These are phyloP conservation scores for Usnea hakonensis DNA, from an alignment of 495 filamentous ascomycete genomes.

Conservation along the genomic window DNA sequence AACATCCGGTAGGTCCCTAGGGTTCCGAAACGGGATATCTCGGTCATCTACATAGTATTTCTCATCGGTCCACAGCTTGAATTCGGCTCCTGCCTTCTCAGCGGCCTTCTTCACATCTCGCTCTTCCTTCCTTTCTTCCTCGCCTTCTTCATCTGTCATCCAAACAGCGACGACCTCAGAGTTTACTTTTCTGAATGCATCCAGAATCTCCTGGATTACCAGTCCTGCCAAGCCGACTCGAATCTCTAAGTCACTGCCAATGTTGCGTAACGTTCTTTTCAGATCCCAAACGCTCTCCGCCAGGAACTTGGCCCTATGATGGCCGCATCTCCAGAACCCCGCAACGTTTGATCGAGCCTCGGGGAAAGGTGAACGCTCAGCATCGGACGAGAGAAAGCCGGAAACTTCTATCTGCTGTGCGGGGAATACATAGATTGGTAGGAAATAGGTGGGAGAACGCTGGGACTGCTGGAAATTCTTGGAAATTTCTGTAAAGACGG, in stretches of 20 bases:
- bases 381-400: conserved; percentile 46
- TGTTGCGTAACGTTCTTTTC: conserved; percentile 45
- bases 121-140: conserved; percentile 58
- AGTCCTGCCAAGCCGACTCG: conserved; percentile 52
- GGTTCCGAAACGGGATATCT: conserved; percentile 43
- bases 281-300: conserved; percentile 62
- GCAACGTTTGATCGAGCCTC: conserved; percentile 49
- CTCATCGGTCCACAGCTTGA: conserved; percentile 57
- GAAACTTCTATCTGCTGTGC: conserved; percentile 62
- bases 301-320: conserved; percentile 58
- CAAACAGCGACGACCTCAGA: conserved; percentile 52
- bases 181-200: conserved; percentile 35
- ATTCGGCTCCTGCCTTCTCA: conserved; percentile 40
- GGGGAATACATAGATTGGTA: conserved; percentile 58
- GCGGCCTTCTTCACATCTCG: conserved; percentile 41
- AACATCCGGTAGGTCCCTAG: conserved; percentile 53
- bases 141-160: conserved; percentile 58
- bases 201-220: conserved; percentile 44
- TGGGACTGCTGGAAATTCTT: conserved; percentile 32
- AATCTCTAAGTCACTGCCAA: conserved; percentile 52
- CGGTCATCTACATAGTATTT: conserved; percentile 67
- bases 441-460: conserved; percentile 53
- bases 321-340: conserved; percentile 60
- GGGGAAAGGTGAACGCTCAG: conserved; percentile 44
- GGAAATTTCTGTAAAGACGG: conserved; percentile 49